Percentiles rank a stretch among this genome's conserved stretches.
Conservation (phyloP, 2,329 filamentous ascomycete genomes). For the Pezicula carpinea region DNA sequence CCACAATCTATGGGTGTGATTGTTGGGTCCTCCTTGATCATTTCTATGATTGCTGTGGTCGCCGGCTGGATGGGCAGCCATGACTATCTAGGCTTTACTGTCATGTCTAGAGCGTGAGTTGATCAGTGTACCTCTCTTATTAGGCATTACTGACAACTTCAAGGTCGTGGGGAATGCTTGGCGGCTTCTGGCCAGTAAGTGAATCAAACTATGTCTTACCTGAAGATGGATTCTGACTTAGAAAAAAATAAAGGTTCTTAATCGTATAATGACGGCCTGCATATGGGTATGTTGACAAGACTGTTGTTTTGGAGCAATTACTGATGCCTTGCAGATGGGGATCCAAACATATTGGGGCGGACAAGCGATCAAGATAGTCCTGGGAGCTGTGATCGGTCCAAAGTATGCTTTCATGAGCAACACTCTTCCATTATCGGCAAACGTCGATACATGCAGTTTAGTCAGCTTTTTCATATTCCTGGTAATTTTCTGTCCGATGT, state of each 20-base stretch:
- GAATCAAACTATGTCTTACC: too few species aligned
- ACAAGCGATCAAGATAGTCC: constrained; percentile 28
- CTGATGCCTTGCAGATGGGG: constrained; percentile 17
- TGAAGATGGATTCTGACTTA: too few species aligned
- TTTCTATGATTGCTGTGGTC: constrained; percentile 28
- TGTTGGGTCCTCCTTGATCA: constrained; percentile 30
- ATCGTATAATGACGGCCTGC: constrained; percentile 27
- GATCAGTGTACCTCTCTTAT: background rate
- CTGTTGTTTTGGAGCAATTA: background rate
- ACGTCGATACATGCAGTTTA: constrained; percentile 23
- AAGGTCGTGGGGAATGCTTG: constrained; percentile 28
- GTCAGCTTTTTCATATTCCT: constrained; percentile 29
- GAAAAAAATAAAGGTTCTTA: too few species aligned
- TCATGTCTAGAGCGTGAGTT: constrained; percentile 23
- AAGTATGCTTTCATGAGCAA: constrained; percentile 22
- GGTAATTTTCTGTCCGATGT: constrained; percentile 22
- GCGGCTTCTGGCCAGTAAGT: constrained; percentile 30
- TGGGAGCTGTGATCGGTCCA: constrained; percentile 24
- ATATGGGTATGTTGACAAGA: constrained; percentile 17
- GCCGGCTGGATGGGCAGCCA: constrained; percentile 32
- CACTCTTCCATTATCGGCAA: constrained; percentile 21
- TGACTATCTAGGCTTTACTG: constrained; percentile 30
- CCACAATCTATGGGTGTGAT: constrained; percentile 28
- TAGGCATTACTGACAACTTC: background rate
- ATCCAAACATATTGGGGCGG: constrained; percentile 28